phyloP scores from a whole-genome alignment of 306 rosid genomes.

The Arachis stenosperma region DNA sequence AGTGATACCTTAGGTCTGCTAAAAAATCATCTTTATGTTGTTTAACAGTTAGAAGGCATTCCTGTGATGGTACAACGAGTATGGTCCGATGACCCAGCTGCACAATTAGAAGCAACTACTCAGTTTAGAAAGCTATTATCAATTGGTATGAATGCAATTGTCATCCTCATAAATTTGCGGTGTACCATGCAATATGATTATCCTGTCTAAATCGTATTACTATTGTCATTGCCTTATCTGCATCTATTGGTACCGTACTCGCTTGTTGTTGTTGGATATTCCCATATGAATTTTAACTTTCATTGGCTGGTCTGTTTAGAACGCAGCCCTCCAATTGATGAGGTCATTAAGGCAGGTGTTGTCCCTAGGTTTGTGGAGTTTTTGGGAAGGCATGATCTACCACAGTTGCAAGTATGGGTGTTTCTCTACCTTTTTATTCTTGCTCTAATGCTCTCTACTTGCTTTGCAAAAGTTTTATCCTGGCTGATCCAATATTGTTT shows the following conservation, averaged over 20 bases:
- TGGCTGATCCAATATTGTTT: not conserved
- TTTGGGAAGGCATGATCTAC: conserved; percentile 54
- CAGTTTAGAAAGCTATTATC: conserved; percentile 65
- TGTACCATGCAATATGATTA: conserved; percentile 3
- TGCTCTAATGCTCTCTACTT: not conserved
- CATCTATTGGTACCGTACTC: too few relatives aligned
- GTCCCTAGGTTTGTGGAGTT: conserved; percentile 73
- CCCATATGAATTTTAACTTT: not conserved
- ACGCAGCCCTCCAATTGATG: conserved; percentile 71
- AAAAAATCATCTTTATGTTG: not conserved
- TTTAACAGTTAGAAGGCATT: conserved; percentile 60
- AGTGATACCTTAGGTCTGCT: not conserved
- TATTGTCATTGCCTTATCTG: too few relatives aligned
- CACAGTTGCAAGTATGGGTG: conserved; percentile 55
- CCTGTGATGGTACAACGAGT: conserved; percentile 61
- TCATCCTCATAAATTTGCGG: not conserved
- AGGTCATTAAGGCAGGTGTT: conserved; percentile 56
- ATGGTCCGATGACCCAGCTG: conserved; percentile 58
- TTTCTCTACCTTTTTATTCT: not conserved
- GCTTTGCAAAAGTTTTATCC: not conserved
- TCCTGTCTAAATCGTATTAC: not conserved
- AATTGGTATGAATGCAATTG: conserved; percentile 48
- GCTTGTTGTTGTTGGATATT: not conserved
- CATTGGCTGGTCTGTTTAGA: conserved; percentile 40
- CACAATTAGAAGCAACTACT: conserved; percentile 66